A percentile compares a stretch with the other conserved stretches of the same genome.
Conservation (phyloP, 768 basidiomycete species). For the Auriscalpium orientale region DNA sequence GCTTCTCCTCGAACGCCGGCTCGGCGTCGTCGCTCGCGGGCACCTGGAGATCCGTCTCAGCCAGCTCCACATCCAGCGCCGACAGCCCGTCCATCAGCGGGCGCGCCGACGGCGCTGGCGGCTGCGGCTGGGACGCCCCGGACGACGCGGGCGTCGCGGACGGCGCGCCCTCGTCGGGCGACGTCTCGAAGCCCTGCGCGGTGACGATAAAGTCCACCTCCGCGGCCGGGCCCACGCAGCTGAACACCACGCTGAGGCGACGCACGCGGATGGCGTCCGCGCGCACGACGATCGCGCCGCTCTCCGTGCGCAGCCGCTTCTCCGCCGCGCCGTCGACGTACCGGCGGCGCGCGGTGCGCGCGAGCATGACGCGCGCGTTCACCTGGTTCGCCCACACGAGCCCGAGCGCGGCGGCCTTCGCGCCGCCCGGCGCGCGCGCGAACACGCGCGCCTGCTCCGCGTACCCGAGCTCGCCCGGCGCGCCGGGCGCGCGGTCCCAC, state of each 20-base stretch:
- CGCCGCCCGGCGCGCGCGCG: conserved; percentile 48
- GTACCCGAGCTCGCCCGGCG: conserved; percentile 45
- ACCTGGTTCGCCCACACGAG: conserved; percentile 93
- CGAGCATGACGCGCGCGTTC: conserved; percentile 77
- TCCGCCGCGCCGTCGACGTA: conserved; percentile 35
- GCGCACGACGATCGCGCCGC: conserved; percentile 17
- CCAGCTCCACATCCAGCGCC: conserved; percentile 9
- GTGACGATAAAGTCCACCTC: conserved; percentile 76
- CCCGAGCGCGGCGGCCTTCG: conserved; percentile 79
- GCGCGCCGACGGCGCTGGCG: neutral
- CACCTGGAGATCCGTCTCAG: conserved; percentile 3
- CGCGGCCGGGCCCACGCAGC: conserved; percentile 45
- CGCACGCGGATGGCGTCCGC: conserved; percentile 49
- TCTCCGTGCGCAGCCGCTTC: conserved; percentile 23
- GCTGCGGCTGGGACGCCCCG: neutral
- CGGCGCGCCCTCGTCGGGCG: neutral
- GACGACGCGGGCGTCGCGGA: neutral
- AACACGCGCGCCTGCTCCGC: conserved; percentile 74
- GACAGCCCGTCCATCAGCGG: conserved; percentile 7
- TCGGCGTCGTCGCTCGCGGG: neutral
- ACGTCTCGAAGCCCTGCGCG: conserved; percentile 40
- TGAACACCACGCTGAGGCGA: conserved; percentile 72
- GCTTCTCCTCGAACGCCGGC: neutral
- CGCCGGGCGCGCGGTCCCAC: conserved; percentile 33
- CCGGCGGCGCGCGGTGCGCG: conserved; percentile 63